Percentiles rank a stretch among this genome's conserved stretches.
Evolutionary conservation across 306 rosid genomes (phyloP).

Genomic region (Canavalia ensiformis): DNA sequence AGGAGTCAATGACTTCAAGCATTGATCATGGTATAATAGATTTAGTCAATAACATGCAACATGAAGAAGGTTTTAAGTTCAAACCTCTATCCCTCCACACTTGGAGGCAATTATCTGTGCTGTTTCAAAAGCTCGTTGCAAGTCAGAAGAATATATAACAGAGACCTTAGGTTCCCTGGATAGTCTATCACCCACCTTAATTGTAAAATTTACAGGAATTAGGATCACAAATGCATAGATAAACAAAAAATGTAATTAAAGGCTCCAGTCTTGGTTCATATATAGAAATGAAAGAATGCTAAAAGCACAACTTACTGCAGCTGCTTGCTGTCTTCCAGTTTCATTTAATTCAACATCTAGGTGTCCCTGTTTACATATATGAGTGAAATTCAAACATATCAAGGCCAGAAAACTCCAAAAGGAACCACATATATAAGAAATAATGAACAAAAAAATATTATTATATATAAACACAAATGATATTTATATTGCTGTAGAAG

Average conservation of each 20-base stretch:
- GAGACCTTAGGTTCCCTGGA: conserved; percentile 77
- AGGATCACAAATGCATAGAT: conserved; percentile 25
- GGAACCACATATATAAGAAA: conserved; percentile 25
- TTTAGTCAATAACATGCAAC: conserved; percentile 35
- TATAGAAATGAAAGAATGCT: conserved; percentile 27
- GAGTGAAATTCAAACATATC: conserved; percentile 34
- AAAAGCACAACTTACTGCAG: conserved; percentile 65
- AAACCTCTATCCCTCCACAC: conserved; percentile 83
- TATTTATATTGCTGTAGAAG: neutral
- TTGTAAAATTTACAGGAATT: conserved; percentile 42
- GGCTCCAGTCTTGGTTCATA: conserved; percentile 12
- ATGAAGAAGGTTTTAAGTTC: conserved; percentile 42
- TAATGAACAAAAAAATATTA: conserved; percentile 10
- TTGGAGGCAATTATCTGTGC: conserved; percentile 81
- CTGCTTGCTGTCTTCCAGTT: conserved; percentile 91
- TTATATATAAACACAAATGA: conserved; percentile 10
- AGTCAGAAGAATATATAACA: conserved; percentile 83
- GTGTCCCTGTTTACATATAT: conserved; percentile 72
- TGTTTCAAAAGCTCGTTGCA: conserved; percentile 88
- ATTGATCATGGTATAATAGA: conserved; percentile 26
- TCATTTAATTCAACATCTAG: conserved; percentile 90
- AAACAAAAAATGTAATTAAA: conserved; percentile 14
- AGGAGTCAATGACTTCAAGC: conserved; percentile 41
- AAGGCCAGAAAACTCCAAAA: conserved; percentile 42
- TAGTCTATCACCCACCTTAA: conserved; percentile 85